phyloP scores from a whole-genome alignment of 164 flowering plant genomes.

The Macadamia integrifolia region DNA sequence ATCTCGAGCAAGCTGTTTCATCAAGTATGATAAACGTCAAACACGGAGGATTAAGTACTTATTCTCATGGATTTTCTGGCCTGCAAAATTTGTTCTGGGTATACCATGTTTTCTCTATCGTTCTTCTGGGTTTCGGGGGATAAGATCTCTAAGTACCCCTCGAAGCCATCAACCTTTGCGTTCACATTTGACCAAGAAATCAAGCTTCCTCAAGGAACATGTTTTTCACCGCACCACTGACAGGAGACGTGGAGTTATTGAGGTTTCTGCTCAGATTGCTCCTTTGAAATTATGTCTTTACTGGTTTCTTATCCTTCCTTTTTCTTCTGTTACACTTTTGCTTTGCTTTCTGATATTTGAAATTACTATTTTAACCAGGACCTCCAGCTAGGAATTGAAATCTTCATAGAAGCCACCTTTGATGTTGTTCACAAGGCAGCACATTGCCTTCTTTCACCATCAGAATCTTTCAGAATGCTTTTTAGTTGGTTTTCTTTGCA shows the following conservation, averaged over 20 bases:
- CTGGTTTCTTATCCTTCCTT: constrained; percentile 1
- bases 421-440: constrained; percentile 77
- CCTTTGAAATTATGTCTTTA: background rate
- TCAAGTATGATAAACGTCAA: constrained; percentile 37
- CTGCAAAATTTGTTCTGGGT: constrained; percentile 48
- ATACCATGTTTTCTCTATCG: constrained; percentile 43
- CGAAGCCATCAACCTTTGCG: constrained; percentile 23
- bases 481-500: constrained; percentile 41
- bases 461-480: constrained; percentile 33
- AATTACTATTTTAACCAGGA: constrained; percentile 47
- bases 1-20: constrained; percentile 46
- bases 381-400: constrained; percentile 86
- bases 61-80: constrained; percentile 66
- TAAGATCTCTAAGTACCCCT: constrained; percentile 19
- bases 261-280: constrained; percentile 39
- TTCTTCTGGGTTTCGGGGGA: constrained; percentile 26
- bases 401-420: constrained; percentile 73
- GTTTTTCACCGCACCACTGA: constrained; percentile 75
- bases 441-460: constrained; percentile 69
- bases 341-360: constrained; percentile 5
- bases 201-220: constrained; percentile 50
- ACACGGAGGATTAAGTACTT: constrained; percentile 45
- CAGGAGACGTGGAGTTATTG: constrained; percentile 90
- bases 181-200: constrained; percentile 30
- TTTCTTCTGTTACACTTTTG: constrained; percentile 1